phyloP scores from a whole-genome alignment of 176 grass and related monocot species.

The Alloteropsis semialata region DNA sequence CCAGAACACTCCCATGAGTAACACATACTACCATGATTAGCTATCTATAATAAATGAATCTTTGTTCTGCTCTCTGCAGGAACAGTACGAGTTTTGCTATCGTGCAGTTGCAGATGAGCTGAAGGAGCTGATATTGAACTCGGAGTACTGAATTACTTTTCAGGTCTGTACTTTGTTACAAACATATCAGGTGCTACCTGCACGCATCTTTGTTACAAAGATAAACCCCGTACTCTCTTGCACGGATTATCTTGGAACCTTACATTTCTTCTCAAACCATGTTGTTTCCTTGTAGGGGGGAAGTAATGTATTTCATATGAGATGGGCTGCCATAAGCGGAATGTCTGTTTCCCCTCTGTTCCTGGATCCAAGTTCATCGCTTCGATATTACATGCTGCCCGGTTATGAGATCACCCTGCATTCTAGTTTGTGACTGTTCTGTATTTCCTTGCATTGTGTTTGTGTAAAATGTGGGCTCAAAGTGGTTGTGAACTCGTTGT shows the following conservation, averaged over 20 bases:
- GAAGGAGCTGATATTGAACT: not conserved
- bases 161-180: not conserved
- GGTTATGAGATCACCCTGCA: not conserved
- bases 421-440: no score
- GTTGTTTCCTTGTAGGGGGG: not conserved
- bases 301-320: not conserved
- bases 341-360: not conserved
- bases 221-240: not conserved
- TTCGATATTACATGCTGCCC: not conserved
- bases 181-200: not conserved
- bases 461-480: not conserved
- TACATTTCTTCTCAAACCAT: not conserved
- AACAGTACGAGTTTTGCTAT: constrained; percentile 11
- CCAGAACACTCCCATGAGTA: no score
- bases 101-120: not conserved
- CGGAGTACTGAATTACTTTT: not conserved
- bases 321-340: not conserved
- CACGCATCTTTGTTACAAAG: not conserved
- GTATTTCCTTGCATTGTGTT: not conserved
- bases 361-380: not conserved
- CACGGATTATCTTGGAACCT: not conserved
- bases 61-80: constrained; percentile 41
- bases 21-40: no score
- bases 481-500: not conserved
- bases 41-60: not conserved